phyloP scores from a whole-genome alignment of 176 grass and related monocot species.

The Rhynchospora tenuis region DNA sequence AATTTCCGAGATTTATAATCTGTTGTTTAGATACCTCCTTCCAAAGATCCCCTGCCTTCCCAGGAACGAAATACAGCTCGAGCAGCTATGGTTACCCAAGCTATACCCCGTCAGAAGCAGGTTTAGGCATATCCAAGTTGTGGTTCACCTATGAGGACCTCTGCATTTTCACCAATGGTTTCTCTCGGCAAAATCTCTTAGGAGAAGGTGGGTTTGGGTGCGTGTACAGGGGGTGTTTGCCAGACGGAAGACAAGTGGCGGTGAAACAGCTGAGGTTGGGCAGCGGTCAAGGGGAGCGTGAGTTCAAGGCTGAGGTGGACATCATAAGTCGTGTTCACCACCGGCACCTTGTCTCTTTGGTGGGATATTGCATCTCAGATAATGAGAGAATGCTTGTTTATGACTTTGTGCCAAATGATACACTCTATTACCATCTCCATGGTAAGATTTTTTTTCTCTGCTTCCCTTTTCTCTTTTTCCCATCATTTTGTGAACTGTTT shows the following conservation, averaged over 20 bases:
- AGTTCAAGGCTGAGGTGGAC: conserved; percentile 43
- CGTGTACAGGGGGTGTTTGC: conserved; percentile 29
- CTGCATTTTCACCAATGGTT: conserved; percentile 25
- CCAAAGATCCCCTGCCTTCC: conserved; percentile 27
- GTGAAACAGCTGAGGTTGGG: conserved; percentile 36
- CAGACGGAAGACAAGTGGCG: conserved; percentile 34
- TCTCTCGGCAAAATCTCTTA: conserved; percentile 32
- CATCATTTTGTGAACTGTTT: background rate
- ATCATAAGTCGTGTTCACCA: conserved; percentile 38
- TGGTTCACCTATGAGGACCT: conserved; percentile 38
- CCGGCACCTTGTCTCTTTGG: conserved; percentile 32
- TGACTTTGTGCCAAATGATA: conserved; percentile 33
- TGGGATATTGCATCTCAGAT: conserved; percentile 36
- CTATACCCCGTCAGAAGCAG: conserved; percentile 24
- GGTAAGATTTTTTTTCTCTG: conserved; percentile 22
- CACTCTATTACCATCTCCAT: conserved; percentile 46
- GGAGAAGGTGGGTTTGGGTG: conserved; percentile 40
- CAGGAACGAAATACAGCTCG: conserved; percentile 21
- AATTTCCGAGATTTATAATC: background rate
- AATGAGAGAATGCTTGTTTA: conserved; percentile 33
- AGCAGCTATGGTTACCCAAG: conserved; percentile 17
- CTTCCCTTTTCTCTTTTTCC: background rate
- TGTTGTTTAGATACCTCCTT: background rate
- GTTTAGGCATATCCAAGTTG: conserved; percentile 23
- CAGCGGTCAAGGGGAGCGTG: conserved; percentile 29